Evolutionary conservation across 2,329 filamentous ascomycete species (phyloP).

Genomic region (Cylindrodendrum hubeiense): DNA sequence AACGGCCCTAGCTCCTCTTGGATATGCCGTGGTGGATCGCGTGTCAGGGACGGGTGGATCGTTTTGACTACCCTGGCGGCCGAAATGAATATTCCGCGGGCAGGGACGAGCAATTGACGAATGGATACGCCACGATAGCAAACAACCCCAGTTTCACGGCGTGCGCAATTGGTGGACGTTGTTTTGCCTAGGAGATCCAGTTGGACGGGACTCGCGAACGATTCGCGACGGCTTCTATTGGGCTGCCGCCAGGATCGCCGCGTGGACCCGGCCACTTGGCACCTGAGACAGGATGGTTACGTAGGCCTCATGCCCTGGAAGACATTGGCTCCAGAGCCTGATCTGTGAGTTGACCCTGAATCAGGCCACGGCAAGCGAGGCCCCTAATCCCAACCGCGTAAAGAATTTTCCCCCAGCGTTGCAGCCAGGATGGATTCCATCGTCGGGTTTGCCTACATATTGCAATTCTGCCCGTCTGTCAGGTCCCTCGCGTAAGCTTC

Average conservation of each 20-base stretch:
- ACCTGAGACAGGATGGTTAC: conserved; percentile 27
- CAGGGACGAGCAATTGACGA: conserved; percentile 10
- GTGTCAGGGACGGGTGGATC: conserved; percentile 14
- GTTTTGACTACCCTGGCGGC: not conserved
- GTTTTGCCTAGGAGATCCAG: conserved; percentile 22
- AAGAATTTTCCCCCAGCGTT: conserved; percentile 9
- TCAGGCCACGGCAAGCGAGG: conserved; percentile 4
- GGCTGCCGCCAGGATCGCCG: conserved; percentile 4
- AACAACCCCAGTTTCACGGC: not conserved
- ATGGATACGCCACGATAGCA: conserved; percentile 6
- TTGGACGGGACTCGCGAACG: conserved; percentile 8
- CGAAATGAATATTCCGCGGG: not conserved
- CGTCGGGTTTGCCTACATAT: not conserved
- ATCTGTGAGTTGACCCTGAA: not conserved
- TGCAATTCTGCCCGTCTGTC: not conserved
- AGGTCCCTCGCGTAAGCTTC: not conserved
- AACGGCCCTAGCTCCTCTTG: conserved; percentile 13
- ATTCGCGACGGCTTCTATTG: conserved; percentile 22
- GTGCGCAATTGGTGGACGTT: conserved; percentile 18
- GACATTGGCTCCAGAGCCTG: not conserved
- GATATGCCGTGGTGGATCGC: conserved; percentile 1
- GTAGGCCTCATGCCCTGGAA: conserved; percentile 7
- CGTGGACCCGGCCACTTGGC: not conserved
- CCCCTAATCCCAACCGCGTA: conserved; percentile 3
- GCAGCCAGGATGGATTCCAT: conserved; percentile 1